Evolutionary conservation across 352 stramenopile genomes (phyloP), one percentile per base, ranked within the genome.

Genomic region (Phytophthora podocarpi): DNA sequence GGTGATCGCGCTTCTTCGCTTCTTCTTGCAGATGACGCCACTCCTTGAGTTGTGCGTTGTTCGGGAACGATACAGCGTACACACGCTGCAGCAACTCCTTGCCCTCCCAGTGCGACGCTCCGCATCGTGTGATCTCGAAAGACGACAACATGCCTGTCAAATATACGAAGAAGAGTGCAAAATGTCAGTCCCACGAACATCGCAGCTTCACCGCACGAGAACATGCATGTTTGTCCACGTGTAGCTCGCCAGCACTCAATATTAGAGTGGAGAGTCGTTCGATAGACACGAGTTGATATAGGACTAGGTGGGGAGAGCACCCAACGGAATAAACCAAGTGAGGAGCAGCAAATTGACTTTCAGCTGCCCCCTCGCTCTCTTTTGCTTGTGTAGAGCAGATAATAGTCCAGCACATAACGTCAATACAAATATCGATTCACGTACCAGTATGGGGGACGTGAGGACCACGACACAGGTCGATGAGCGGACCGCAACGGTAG

Each of bases 401-500:
- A 97, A 71, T 18, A 68, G 68, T 72, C 82, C 71, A 70, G 67
- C n/a, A 54, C 7, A 40, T 24, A 53, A 40, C 23, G 7, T 46
- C 23, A 16, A 52, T 23, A 39, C 34, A 61, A 36, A 63, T 26
- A 45, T 11, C 1, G 67, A 64, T 31, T 10, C 26, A 80, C 78
- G 76, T 80, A 78, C 92, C 92, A 9, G 96, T 99, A 45, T 93
- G 90, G 26, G 97, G 90, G 2, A 99, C 89, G 69, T 99, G 97
- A 12, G 97, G 97, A 5, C 97, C 97, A 37, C 96, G 95, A 53
- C 97, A 99, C 20, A 99, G 76, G 76, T 99, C 97, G 68, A 99
- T 98, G 20, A 99, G 87, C 21, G 97, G 87, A 2, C 98, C 98
- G 60, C 96, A 99, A 35, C 91, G 86, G 77, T 99, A 99, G 3